These are phyloP conservation scores for Polytolypa hystricis DNA, from an alignment of 2,329 filamentous ascomycete species.

Conservation along the genomic window DNA sequence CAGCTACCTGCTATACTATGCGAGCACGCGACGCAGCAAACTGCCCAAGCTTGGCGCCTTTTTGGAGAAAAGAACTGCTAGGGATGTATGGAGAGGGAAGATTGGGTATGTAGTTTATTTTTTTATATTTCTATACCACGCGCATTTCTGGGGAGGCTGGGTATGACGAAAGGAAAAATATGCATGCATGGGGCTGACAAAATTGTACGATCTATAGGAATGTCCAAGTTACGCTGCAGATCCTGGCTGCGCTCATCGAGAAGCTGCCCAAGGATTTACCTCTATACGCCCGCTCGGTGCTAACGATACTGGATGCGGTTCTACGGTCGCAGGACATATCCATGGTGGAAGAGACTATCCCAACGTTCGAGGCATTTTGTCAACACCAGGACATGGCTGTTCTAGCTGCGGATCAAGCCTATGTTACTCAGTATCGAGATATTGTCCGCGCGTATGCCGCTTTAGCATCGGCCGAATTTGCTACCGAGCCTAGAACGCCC, in stretches of 20 bases:
- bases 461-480: conserved; percentile 57
- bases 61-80: conserved; percentile 84
- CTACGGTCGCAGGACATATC: conserved; percentile 78
- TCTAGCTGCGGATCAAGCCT: conserved; percentile 74
- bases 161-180: no score
- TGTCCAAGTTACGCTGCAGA: conserved; percentile 89
- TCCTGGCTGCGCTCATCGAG: conserved; percentile 81
- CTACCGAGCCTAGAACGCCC: conserved; percentile 36
- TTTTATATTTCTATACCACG: conserved; percentile 1
- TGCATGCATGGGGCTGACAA: no score
- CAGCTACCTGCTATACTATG: conserved; percentile 94
- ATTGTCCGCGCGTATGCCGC: conserved; percentile 69
- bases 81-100: conserved; percentile 78
- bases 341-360: conserved; percentile 82
- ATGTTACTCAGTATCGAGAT: conserved; percentile 69
- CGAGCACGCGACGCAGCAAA: conserved; percentile 85
- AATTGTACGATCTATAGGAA: conserved; percentile 46
- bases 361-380: conserved; percentile 81
- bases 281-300: conserved; percentile 72
- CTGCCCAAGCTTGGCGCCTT: conserved; percentile 93
- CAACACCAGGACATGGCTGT: conserved; percentile 75
- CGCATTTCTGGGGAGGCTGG: no score
- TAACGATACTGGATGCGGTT: conserved; percentile 74
- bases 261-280: conserved; percentile 84
- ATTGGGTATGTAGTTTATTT: conserved; percentile 58